phyloP scores from a whole-genome alignment of 352 stramenopile species.

The Thalassiosira ordinaria region DNA sequence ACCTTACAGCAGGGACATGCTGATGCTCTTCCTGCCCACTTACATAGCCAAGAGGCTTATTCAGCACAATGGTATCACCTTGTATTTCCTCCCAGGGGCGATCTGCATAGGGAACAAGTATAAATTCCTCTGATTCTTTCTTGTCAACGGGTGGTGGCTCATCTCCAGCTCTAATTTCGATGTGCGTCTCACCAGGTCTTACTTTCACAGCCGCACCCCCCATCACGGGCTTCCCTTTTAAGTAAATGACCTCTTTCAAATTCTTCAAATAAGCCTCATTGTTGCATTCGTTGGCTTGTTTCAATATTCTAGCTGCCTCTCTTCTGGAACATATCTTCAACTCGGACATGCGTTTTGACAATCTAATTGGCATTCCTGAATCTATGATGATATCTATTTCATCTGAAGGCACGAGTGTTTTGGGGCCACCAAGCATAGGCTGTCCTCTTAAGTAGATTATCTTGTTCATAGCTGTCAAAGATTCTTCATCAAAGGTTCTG shows the following conservation, averaged over 20 bases:
- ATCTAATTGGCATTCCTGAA: conserved; percentile 42
- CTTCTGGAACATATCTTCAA: conserved; percentile 66
- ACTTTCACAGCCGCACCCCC: conserved; percentile 59
- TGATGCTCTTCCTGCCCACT: conserved; percentile 70
- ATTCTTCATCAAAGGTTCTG: background rate
- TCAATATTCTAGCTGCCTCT: conserved; percentile 71
- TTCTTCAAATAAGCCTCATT: conserved; percentile 15
- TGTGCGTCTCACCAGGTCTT: conserved; percentile 34
- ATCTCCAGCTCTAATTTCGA: conserved; percentile 37
- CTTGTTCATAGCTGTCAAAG: background rate
- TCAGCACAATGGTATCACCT: conserved; percentile 71
- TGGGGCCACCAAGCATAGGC: background rate
- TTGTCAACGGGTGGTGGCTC: background rate
- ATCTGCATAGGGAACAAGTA: conserved; percentile 38
- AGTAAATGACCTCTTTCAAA: conserved; percentile 45
- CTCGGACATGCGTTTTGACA: conserved; percentile 77
- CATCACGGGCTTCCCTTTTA: conserved; percentile 34
- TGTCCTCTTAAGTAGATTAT: background rate
- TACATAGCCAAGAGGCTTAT: conserved; percentile 83
- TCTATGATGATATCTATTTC: background rate
- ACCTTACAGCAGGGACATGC: conserved; percentile 59
- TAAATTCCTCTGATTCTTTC: conserved; percentile 2
- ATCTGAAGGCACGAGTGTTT: background rate
- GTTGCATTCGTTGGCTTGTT: conserved; percentile 28
- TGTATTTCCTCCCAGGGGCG: conserved; percentile 52